Conservation (phyloP, 805 yeast genomes). For the Isabelozyma heimii region DNA sequence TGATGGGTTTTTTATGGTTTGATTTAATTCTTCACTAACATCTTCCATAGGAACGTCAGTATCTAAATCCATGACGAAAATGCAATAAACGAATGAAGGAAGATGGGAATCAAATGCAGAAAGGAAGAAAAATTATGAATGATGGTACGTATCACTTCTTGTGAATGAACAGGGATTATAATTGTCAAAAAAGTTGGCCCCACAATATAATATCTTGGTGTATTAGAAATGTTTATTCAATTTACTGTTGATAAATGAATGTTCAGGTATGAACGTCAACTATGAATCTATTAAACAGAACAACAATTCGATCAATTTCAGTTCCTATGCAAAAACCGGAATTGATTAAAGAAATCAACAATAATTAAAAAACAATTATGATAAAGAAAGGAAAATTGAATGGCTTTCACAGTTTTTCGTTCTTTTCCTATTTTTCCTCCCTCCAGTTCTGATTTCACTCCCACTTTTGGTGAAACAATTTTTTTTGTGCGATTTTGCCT, state of each 20-base stretch:
- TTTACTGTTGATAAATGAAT: background rate
- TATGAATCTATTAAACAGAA: background rate
- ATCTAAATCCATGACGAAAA: constrained; percentile 65
- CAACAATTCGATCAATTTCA: background rate
- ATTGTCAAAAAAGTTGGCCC: too few species aligned
- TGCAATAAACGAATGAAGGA: background rate
- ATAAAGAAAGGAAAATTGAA: background rate
- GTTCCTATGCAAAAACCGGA: background rate
- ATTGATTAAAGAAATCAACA: background rate
- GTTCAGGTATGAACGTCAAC: background rate
- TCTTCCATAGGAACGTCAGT: constrained; percentile 86
- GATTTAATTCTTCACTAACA: constrained; percentile 48
- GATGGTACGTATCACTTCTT: too few species aligned
- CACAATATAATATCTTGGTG: too few species aligned
- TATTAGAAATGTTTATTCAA: too few species aligned
- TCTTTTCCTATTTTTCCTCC: background rate
- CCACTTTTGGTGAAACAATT: background rate
- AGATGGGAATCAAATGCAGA: background rate
- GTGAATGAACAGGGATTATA: too few species aligned
- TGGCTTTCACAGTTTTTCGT: background rate
- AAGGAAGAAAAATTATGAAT: too few species aligned
- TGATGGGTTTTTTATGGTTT: constrained; percentile 13
- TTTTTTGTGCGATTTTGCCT: background rate
- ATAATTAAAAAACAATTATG: too few species aligned
- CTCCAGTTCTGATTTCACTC: background rate